Base-by-base conservation (phyloP, 305 asterid genomes). In the Solanum chacoense region DNA sequence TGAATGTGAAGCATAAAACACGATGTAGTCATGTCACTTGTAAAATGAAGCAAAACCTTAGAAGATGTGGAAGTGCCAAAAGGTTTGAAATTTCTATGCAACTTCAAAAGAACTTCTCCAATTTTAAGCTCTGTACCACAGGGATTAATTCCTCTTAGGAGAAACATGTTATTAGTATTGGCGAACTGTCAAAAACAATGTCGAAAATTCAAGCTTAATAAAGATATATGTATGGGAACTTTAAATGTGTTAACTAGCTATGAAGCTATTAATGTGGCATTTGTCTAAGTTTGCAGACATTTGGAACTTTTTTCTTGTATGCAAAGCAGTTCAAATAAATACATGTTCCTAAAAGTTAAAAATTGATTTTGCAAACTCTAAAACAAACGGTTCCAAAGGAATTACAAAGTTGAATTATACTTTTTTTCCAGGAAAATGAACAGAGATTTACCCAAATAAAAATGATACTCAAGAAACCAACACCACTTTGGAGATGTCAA, bases 1-100 rank as follows among this genome's bases (percentile, higher is more conserved):
- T 87, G 90, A 77, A 91, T 42, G 80, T 89, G 20, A 55, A 73
- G 63, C 18, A 79, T 36, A 83, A 83, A 65, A 42, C 85, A 85
- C 72, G 63, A 45, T 78, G 67, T 67, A 45, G 90, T 81, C 76
- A 78, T 42, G 86, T 83, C 29, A 87, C 90, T 90, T 36, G 67
- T 81, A 9, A 81, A 45, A 45, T 18, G 2, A 81, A 81, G 26
- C 18, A 80, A 80, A 81, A 45, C 40, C 71, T 81, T 45, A 16
- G 24, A 45, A 81, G 71, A 81, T 42, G 37, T 3, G 28, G 22
- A 40, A 40, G 36, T 79, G 36, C 36, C 12, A 40, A 79, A 79
- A 79, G n/a, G 36, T 79, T 79, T 40, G 67, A 79, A 81, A 45
- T 40, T 42, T 81, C 37, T 45, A 81, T 28, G 71, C 28, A 81